Evolutionary conservation across 768 basidiomycete genomes (phyloP), one percentile per base, ranked within the genome.

Genomic region (Phaffia tasmanica): DNA sequence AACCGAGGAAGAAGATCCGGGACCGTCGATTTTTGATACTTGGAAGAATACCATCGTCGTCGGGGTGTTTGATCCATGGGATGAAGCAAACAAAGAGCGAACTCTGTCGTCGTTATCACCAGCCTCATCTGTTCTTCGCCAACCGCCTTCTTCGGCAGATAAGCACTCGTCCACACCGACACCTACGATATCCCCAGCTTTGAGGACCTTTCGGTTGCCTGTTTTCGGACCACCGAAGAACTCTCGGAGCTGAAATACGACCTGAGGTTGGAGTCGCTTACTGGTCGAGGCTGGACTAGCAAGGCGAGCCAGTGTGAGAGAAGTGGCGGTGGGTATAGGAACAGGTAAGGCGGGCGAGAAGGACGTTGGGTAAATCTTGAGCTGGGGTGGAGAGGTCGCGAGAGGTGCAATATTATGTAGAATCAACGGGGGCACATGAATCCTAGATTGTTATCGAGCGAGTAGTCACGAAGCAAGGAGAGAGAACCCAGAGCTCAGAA

Each of bases 281-380:
- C 83, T 82, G 16, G 80, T 83, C 1, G 87, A 84, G 63, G 84
- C 76, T 0, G 88, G 85, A 0, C 89, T 88, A 0, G 87, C 83
- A 8, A 95, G 79, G n/a, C 88, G 83, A 1, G 89, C 86, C 61
- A 95, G 79, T 0, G 86, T 87, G 25, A 93, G 77, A 1, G 82
- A 78, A 62, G 78, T 79, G 8, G 90, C 91, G 23, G 76, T 82
- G 2, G 90, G 89, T 32, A 91, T 78, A 9, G 80, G 75, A 32
- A 85, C 85, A 63, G 78, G 76, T 6, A 78, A 76, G 14, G 61
- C 46, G 3, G 63, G 61, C 0, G 85, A 85, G 70, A 86, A 85
- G 6, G 86, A 84, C 67, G 82, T 84, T 4, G 82, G 75, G 3
- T 78, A 78, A 57, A 86, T 73, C 30, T 73, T 69, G 25, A 83